Conservation (phyloP, 2,329 filamentous ascomycete genomes). For the Tolypocladium guangdongense region DNA sequence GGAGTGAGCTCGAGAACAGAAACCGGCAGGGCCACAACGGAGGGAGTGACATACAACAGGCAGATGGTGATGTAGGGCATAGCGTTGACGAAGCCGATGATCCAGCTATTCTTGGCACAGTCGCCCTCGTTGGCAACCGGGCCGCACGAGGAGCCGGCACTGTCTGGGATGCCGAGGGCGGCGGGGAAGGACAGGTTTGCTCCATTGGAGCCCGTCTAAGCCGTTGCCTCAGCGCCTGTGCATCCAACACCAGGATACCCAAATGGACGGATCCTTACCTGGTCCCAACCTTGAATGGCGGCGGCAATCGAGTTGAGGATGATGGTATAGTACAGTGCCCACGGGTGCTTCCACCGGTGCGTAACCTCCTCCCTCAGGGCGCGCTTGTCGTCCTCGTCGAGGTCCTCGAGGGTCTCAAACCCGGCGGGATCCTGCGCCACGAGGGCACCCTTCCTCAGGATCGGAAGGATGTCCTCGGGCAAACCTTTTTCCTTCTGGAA, state of each 20-base stretch:
- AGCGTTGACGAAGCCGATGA: constrained; percentile 49
- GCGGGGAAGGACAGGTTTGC: constrained; percentile 35
- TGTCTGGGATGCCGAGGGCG: constrained; percentile 30
- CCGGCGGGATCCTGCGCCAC: constrained; percentile 24
- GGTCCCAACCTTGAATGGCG: constrained; percentile 38
- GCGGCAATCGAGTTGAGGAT: constrained; percentile 41
- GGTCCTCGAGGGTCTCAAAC: constrained; percentile 16
- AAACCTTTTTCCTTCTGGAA: constrained; percentile 41
- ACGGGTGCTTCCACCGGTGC: constrained; percentile 48
- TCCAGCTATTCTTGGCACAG: constrained; percentile 40
- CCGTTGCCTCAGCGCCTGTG: too few relatives aligned
- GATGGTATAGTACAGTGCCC: constrained; percentile 36
- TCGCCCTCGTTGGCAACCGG: constrained; percentile 23
- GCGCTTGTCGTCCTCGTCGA: constrained; percentile 25
- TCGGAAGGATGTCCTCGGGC: constrained; percentile 29
- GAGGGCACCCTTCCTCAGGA: constrained; percentile 26
- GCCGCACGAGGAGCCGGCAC: constrained; percentile 17
- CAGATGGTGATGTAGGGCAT: constrained; percentile 31
- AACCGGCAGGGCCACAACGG: too few relatives aligned
- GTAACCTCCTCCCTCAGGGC: constrained; percentile 34
- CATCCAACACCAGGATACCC: too few relatives aligned
- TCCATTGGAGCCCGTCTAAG: constrained; percentile 34
- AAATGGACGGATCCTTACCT: constrained; percentile 22
- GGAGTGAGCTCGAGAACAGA: too few relatives aligned
- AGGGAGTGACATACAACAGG: constrained; percentile 29